Evolutionary conservation across 345 rosid genomes (phyloP).

Genomic region (Populus deltoides): DNA sequence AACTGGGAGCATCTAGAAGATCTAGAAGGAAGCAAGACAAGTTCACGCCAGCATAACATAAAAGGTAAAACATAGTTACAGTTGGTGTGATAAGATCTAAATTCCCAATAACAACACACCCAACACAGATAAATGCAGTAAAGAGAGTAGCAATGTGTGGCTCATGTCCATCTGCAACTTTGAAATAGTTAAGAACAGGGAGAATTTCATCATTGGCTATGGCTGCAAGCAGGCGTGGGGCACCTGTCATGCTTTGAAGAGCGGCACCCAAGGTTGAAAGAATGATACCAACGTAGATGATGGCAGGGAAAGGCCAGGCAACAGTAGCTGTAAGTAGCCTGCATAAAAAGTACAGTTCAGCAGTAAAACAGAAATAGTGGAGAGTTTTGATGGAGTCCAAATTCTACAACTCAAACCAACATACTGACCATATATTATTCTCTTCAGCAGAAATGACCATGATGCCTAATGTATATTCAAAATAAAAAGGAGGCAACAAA

Average conservation of each 20-base stretch:
- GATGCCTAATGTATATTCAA: not conserved
- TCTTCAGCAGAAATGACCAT: not conserved
- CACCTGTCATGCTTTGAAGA: slow-evolving; percentile 97
- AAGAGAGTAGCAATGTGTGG: slow-evolving; percentile 90
- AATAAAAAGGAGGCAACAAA: not conserved
- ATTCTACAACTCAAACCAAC: not conserved
- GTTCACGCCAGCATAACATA: slow-evolving; percentile 96
- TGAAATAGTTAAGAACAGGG: slow-evolving; percentile 94
- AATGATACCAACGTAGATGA: slow-evolving; percentile 84
- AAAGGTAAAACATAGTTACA: slow-evolving; percentile 93
- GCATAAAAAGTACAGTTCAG: slow-evolving; percentile 28
- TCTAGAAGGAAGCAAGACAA: slow-evolving; percentile 98
- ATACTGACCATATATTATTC: not conserved
- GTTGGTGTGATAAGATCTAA: slow-evolving; percentile 97
- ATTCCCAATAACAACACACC: slow-evolving; percentile 94
- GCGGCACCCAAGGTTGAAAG: slow-evolving; percentile 99
- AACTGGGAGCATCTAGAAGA: slow-evolving; percentile 99
- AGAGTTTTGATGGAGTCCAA: not conserved
- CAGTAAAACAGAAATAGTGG: not conserved
- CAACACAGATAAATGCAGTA: slow-evolving; percentile 78
- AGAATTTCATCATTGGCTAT: slow-evolving; percentile 99
- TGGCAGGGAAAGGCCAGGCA: slow-evolving; percentile 93
- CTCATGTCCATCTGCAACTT: slow-evolving; percentile 80
- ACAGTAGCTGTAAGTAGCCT: slow-evolving; percentile 90
- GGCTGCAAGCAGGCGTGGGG: slow-evolving; percentile 98